These are phyloP conservation scores for Hansfordia pulvinata DNA, from an alignment of 2,329 filamentous ascomycete species.

Conservation along the genomic window DNA sequence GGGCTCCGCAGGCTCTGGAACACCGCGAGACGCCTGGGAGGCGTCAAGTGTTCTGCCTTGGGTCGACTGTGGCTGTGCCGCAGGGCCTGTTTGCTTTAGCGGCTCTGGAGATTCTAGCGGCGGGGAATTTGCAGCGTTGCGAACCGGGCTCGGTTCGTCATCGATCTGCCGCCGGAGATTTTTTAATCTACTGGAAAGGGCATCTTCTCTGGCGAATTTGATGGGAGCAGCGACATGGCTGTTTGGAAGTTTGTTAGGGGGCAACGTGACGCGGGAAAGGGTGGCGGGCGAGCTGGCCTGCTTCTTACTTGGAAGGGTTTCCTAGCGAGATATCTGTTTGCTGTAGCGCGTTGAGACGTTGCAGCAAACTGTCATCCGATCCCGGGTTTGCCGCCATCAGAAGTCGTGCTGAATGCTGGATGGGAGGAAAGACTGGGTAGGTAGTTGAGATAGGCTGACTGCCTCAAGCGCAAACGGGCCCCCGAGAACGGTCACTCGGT, in stretches of 20 bases:
- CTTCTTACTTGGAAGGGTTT: slow-evolving; percentile 26
- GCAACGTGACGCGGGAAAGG: slow-evolving; percentile 1
- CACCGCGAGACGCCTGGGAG: not conserved
- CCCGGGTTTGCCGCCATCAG: slow-evolving; percentile 9
- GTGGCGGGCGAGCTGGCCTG: slow-evolving; percentile 10
- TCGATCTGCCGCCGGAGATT: slow-evolving; percentile 29
- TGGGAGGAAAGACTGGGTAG: no score
- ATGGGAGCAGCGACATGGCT: slow-evolving; percentile 13
- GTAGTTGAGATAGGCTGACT: no score
- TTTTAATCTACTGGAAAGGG: slow-evolving; percentile 35
- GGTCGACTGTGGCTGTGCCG: slow-evolving; percentile 1
- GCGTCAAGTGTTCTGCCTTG: not conserved
- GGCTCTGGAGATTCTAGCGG: slow-evolving; percentile 3
- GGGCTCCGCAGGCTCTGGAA: not conserved
- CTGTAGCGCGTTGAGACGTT: slow-evolving; percentile 40
- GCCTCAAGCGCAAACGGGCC: no score
- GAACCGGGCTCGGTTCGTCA: slow-evolving; percentile 4
- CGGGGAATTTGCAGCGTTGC: not conserved
- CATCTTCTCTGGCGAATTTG: slow-evolving; percentile 30
- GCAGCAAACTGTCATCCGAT: slow-evolving; percentile 32
- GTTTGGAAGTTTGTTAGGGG: slow-evolving; percentile 6
- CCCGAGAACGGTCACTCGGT: no score
- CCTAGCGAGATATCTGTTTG: slow-evolving; percentile 21
- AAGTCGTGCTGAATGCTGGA: no score
- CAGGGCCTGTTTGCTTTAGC: not conserved